A percentile compares a stretch with the other conserved stretches of the same genome.
Conservation (phyloP, 2,329 filamentous ascomycete species). For the Xylaria sp. region DNA sequence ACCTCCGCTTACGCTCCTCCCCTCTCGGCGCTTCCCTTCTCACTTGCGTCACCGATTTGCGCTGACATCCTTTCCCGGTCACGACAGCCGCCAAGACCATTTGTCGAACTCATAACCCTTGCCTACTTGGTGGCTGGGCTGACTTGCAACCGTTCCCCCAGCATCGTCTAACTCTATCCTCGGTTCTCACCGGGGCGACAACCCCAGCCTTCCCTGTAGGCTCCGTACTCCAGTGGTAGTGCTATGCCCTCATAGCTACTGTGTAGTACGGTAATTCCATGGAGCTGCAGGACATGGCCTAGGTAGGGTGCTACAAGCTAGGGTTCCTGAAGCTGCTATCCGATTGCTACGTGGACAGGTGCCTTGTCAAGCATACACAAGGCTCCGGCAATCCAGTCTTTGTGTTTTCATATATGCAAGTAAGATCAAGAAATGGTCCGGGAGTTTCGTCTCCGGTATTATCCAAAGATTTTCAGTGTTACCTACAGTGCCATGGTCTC, state of each 20-base stretch:
- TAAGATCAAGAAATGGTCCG: too few species aligned
- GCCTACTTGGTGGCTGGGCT: background rate
- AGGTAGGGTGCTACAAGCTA: background rate
- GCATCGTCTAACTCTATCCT: background rate
- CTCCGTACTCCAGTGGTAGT: background rate
- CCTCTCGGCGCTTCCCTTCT: conserved; percentile 1
- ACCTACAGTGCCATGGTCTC: background rate
- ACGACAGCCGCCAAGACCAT: conserved; percentile 6
- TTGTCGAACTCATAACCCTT: conserved; percentile 14
- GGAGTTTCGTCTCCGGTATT: background rate
- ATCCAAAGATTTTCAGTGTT: background rate
- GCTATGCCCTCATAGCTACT: background rate
- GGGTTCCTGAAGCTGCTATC: background rate
- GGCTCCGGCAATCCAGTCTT: background rate
- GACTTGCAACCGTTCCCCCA: background rate
- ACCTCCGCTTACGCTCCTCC: conserved; percentile 1
- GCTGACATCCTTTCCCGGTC: conserved; percentile 31
- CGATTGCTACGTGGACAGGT: background rate
- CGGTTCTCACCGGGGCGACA: background rate
- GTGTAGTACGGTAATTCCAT: background rate
- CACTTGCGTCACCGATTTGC: background rate
- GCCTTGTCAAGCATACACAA: background rate
- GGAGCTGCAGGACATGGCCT: background rate
- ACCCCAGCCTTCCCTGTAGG: background rate
- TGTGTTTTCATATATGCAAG: background rate